Evolutionary conservation across 208 protist genomes (phyloP).

Genomic region (Leishmania arabica): DNA sequence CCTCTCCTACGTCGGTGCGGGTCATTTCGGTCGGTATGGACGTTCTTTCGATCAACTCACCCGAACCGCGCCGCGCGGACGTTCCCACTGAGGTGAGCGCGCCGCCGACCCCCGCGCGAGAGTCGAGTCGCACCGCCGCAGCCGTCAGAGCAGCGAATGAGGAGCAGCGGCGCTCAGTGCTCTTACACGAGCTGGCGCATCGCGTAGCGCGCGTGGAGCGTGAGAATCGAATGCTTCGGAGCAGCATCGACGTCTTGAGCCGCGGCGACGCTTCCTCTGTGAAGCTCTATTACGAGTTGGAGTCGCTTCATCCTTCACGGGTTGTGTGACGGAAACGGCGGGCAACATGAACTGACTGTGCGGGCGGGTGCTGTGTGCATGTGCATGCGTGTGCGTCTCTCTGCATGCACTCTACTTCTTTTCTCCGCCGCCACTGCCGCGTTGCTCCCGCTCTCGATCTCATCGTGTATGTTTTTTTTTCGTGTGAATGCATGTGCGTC

Average conservation of each 20-base stretch:
- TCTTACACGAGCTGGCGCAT: background rate
- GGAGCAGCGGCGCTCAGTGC: conserved; percentile 1
- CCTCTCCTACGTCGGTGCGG: background rate
- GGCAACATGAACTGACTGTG: background rate
- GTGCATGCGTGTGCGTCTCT: background rate
- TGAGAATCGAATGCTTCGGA: conserved; percentile 19
- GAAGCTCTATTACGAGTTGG: conserved; percentile 8
- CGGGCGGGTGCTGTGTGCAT: background rate
- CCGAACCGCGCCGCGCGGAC: background rate
- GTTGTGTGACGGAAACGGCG: background rate
- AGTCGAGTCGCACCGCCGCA: background rate
- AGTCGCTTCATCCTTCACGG: background rate
- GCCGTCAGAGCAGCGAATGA: conserved; percentile 4
- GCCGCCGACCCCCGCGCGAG: background rate
- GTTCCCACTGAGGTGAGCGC: background rate
- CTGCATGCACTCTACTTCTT: background rate
- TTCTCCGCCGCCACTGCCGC: too few species aligned
- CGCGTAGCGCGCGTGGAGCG: conserved; percentile 15
- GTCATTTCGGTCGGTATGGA: background rate
- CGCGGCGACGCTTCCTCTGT: conserved; percentile 17
- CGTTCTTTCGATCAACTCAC: background rate
- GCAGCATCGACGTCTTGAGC: conserved; percentile 10
- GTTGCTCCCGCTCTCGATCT: background rate
- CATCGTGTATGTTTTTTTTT: background rate
- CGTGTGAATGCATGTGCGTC: background rate